Evolutionary conservation across 768 basidiomycete species (phyloP).

Genomic region (Pleurotus cornucopiae): DNA sequence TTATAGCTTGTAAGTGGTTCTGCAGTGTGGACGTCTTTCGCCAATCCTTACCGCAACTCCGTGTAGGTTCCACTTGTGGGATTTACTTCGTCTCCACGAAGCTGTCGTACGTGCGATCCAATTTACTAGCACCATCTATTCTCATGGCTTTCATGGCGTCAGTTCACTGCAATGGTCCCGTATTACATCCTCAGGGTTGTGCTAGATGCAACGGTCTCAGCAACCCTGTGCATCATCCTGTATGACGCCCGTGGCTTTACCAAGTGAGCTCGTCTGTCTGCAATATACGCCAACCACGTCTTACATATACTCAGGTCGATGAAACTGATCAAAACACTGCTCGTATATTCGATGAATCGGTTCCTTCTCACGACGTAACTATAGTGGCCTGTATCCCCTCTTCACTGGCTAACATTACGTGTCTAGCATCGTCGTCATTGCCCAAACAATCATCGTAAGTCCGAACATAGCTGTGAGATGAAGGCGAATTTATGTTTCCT

Average conservation of each 20-base stretch:
- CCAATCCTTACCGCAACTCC: not conserved
- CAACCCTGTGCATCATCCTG: constrained; percentile 1
- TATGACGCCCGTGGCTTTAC: constrained; percentile 5
- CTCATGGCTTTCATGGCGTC: not conserved
- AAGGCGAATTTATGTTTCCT: too few species aligned
- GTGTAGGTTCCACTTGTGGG: not conserved
- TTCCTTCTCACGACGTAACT: constrained; percentile 3
- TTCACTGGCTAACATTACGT: too few species aligned
- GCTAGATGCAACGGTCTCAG: not conserved
- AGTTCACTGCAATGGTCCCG: constrained; percentile 3
- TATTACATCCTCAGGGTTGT: not conserved
- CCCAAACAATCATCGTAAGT: constrained; percentile 1
- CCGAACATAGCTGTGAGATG: too few species aligned
- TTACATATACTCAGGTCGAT: not conserved
- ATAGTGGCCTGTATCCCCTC: not conserved
- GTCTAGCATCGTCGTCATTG: not conserved
- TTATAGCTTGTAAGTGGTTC: not conserved
- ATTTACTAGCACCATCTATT: not conserved
- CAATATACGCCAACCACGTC: not conserved
- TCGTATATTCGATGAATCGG: constrained; percentile 1
- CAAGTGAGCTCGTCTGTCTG: not conserved
- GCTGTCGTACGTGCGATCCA: not conserved
- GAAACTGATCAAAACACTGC: constrained; percentile 3
- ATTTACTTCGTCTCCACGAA: not conserved
- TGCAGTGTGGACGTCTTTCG: not conserved